These are phyloP conservation scores for Crithidia mellificae DNA, from an alignment of 208 protist species.

Conservation along the genomic window DNA sequence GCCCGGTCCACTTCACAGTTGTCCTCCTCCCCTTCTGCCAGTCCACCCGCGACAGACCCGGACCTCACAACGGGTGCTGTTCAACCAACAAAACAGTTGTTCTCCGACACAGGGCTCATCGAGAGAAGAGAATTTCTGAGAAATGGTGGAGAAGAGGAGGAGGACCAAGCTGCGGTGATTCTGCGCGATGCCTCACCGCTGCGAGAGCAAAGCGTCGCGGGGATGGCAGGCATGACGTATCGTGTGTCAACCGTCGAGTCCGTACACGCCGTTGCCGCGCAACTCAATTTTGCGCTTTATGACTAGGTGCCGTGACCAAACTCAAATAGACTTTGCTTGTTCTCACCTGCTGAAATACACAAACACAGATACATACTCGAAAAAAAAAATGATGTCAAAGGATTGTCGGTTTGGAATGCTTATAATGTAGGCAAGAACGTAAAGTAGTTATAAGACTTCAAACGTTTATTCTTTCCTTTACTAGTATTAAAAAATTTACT, in stretches of 20 bases:
- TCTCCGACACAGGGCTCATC: too few relatives aligned
- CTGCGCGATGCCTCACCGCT: slow-evolving; percentile 33
- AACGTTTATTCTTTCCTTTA: too few relatives aligned
- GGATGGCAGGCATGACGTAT: slow-evolving; percentile 18
- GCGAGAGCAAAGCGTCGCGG: slow-evolving; percentile 27
- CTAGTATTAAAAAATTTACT: too few relatives aligned
- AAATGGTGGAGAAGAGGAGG: background rate
- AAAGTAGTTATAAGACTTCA: too few relatives aligned
- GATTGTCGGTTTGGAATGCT: too few relatives aligned
- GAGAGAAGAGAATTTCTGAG: too few relatives aligned
- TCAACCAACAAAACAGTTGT: background rate
- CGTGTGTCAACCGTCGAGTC: slow-evolving; percentile 22
- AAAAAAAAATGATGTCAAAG: background rate
- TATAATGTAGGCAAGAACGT: too few relatives aligned
- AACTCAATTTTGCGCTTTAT: slow-evolving; percentile 37
- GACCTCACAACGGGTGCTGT: too few relatives aligned
- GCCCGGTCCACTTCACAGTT: background rate
- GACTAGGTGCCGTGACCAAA: too few relatives aligned
- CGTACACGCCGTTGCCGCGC: slow-evolving; percentile 19
- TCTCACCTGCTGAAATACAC: too few relatives aligned
- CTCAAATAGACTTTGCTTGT: too few relatives aligned
- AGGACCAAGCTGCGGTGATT: slow-evolving; percentile 6
- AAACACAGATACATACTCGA: too few relatives aligned
- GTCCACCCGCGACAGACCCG: slow-evolving; percentile 1
- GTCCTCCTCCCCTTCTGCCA: slow-evolving; percentile 5